Base-by-base conservation (phyloP, 192 early-diverging fungal species). In the Podila epicladia region DNA sequence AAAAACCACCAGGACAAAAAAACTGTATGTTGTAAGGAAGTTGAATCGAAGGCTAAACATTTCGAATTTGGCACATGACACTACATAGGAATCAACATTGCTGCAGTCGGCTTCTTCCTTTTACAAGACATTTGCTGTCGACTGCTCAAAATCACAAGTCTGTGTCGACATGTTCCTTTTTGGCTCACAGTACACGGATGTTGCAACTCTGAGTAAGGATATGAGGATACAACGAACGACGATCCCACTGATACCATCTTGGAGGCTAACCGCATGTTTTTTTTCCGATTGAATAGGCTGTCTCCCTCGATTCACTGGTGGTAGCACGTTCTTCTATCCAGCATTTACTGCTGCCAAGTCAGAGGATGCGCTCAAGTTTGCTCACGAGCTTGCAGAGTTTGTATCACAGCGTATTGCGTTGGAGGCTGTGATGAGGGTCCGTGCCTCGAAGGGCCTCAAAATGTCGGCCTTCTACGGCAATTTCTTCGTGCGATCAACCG, bases 401-500 rank as follows among this genome's bases (percentile, higher is more conserved):
- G 86, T 99, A 49, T 86, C 93, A 1, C 90, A 93, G 28, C 88
- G 92, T 11, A 85, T 96, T 62, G 96, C 91, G 2, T 83, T 97
- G 48, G 97, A 99, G 73, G 96, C 97, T 11, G 96, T 99, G 17
- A 88, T 99, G 79, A 89, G 97, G 37, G 91, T 99, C 9, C 91
- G 97, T 64, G 94, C 97, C 2, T 95, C 95, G 4, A 95, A 93
- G 76, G 96, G 96, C 28, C 65, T 99, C 50, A 85, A 91, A 45
- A 95, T 97, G 92, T 90, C 91, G 26, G 87, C 94, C 20, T 98
- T 94, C 85, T 95, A 99, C 61, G 97, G 97, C 17, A 97, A 97
- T 91, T 98, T 98, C 80, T 99, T 99, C 85, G 88, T 99, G 50
- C 94, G 97, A 11, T 95, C 95, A 51, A 93, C 96, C 28, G 97